Percentiles rank a stretch among this genome's conserved stretches.
phyloP scores from a whole-genome alignment of 1,284 basidiomycete genomes.

The Mycena sp. region DNA sequence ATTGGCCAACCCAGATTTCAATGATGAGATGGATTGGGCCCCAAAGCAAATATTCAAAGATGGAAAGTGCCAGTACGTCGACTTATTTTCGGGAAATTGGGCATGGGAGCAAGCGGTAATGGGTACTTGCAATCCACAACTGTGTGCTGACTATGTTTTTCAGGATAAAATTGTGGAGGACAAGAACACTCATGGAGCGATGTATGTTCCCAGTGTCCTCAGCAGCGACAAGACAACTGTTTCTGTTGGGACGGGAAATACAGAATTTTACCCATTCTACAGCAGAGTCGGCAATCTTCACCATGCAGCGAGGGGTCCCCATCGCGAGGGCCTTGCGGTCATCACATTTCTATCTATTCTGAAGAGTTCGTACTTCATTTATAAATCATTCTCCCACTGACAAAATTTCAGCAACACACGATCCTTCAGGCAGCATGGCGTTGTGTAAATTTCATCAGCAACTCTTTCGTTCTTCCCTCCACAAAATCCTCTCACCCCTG shows the following conservation, averaged over 20 bases:
- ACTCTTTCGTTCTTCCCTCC: background rate
- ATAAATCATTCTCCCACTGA: no score
- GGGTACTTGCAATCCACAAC: no score
- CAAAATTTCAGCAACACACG: no score
- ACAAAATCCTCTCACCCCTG: no score
- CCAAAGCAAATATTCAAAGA: slow-evolving; percentile 36
- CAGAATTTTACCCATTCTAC: no score
- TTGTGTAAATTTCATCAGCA: no score
- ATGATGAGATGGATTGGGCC: slow-evolving; percentile 39
- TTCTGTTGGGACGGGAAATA: slow-evolving; percentile 42
- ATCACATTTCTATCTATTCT: slow-evolving; percentile 38
- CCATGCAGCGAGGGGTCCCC: slow-evolving; percentile 32
- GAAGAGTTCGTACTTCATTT: slow-evolving; percentile 34
- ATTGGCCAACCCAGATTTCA: no score
- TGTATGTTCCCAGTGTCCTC: slow-evolving; percentile 36
- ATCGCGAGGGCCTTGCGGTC: slow-evolving; percentile 31
- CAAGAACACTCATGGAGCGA: slow-evolving; percentile 30
- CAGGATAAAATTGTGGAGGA: slow-evolving; percentile 28
- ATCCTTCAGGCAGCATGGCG: no score
- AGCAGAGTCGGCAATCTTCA: slow-evolving; percentile 35
- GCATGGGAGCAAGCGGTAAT: no score
- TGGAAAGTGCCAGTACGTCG: slow-evolving; percentile 23
- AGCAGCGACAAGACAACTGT: slow-evolving; percentile 43
- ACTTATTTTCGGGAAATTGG: no score
- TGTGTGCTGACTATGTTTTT: no score